Percentiles rank a stretch among this genome's conserved stretches.
phyloP scores from a whole-genome alignment of 2,329 filamentous ascomycete genomes.

The Coniochaeta ligniaria region DNA sequence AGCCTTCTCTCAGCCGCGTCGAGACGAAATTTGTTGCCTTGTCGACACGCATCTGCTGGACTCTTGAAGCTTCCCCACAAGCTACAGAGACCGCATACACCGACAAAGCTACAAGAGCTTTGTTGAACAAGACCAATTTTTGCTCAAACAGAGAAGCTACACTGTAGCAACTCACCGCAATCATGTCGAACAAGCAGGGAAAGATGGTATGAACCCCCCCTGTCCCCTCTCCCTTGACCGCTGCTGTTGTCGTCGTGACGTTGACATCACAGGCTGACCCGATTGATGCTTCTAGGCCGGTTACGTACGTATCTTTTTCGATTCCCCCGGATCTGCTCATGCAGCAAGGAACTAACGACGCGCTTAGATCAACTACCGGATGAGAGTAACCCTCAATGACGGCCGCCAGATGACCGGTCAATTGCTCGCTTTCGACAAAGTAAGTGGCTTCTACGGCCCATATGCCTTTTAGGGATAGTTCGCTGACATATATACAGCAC shows the following conservation, averaged over 20 bases:
- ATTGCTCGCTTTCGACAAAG: constrained; percentile 98
- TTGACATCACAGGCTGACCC: constrained; percentile 56
- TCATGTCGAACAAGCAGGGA: constrained; percentile 88
- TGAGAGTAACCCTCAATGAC: constrained; percentile 93
- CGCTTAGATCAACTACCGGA: constrained; percentile 92
- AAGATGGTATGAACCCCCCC: constrained; percentile 88
- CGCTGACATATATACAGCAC: constrained; percentile 50
- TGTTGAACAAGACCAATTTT: constrained; percentile 34
- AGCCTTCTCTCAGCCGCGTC: constrained; percentile 20
- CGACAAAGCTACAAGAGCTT: constrained; percentile 29
- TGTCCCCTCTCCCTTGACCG: constrained; percentile 14
- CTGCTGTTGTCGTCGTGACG: constrained; percentile 29
- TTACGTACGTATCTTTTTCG: constrained; percentile 51
- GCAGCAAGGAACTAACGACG: constrained; percentile 10
- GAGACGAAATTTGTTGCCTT: neutral
- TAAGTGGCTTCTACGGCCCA: constrained; percentile 26
- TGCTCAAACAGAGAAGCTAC: constrained; percentile 32
- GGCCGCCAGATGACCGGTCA: constrained; percentile 94
- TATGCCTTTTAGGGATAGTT: neutral
- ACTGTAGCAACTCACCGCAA: constrained; percentile 34
- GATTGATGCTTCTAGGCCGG: constrained; percentile 52
- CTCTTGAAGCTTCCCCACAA: constrained; percentile 31
- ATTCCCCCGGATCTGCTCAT: neutral
- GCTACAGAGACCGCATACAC: constrained; percentile 25
- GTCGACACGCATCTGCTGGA: constrained; percentile 30